Evolutionary conservation across 176 grass and related monocot genomes (phyloP), one percentile per base, ranked within the genome.

Genomic region (Avena insularis): DNA sequence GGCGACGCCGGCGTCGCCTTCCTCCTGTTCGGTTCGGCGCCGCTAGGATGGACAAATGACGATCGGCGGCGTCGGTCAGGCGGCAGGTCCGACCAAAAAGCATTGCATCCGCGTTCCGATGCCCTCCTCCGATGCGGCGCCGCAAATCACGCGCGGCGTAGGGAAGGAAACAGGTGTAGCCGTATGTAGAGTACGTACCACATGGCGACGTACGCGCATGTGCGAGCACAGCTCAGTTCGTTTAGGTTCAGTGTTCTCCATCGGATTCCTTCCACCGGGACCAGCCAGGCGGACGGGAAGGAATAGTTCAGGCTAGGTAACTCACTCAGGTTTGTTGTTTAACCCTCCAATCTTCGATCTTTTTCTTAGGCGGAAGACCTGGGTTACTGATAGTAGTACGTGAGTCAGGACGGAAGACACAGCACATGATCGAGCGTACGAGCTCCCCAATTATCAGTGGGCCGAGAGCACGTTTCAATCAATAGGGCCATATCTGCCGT

Each of bases 241-340:
- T 38, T 11, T 1, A 47, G 6, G 31, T 3, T 21, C 11, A 5
- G 15, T 66, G 25, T 14, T 31, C 17, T 35, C 53, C 66, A 61
- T 80, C 55, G 45, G 85, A 81, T 81, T 64, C 85, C 67, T 80
- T 33, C 3, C 0, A 76, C 62, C 54, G 3, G n/a, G 49, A 25
- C 58, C 49, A 25, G 73, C 2, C 47, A 27, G 13, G 25, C 25
- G 25, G 25, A 25, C 25, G 25, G 25, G 21, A 53, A 31, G 55
- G 35, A 13, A 43, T 0, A 47, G 8, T 46, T 64, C 21, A 12
- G 38, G 55, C 6, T 10, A 16, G 35, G 20, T 17, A 33, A 56
- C 51, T 12, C 43, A 14, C 49, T 0, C 15, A 54, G 51, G 46
- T 48, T 47, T 47, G 1, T 38, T 38, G 38, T 15, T 51, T 16